phyloP scores from a whole-genome alignment of 139 green algal genomes.

The Chlorella sp. region DNA sequence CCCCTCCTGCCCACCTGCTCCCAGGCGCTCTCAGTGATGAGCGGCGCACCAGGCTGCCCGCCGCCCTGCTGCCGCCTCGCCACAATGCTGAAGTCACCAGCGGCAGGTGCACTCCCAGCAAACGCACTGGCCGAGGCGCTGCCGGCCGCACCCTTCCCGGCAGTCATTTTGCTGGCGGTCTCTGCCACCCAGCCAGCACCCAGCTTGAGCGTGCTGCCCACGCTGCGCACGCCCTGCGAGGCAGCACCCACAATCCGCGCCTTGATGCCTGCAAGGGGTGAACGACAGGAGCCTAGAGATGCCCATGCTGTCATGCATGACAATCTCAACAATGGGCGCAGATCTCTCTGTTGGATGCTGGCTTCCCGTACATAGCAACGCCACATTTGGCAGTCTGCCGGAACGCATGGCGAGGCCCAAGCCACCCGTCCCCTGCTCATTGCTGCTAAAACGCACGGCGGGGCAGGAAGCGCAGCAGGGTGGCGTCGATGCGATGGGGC shows the following conservation, averaged over 20 bases:
- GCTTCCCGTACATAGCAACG: too few relatives aligned
- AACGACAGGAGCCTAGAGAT: too few relatives aligned
- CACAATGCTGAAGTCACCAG: neutral
- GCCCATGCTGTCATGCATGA: too few relatives aligned
- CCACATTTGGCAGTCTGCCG: too few relatives aligned
- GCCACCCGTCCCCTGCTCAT: too few relatives aligned
- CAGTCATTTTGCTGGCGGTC: neutral
- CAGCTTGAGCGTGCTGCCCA: constrained; percentile 9
- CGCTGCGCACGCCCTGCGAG: neutral
- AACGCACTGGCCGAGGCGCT: too few relatives aligned
- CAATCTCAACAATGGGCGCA: too few relatives aligned
- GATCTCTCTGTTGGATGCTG: too few relatives aligned
- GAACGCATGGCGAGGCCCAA: too few relatives aligned
- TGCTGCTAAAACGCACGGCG: too few relatives aligned
- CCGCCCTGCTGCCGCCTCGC: neutral
- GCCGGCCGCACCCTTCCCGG: neutral
- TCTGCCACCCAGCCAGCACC: neutral
- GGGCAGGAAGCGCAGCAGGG: constrained; percentile 31
- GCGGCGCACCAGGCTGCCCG: neutral
- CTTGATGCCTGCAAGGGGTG: constrained; percentile 6
- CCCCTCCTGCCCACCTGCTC: neutral
- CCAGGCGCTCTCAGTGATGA: neutral
- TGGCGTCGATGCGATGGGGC: constrained; percentile 12
- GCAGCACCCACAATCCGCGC: neutral
- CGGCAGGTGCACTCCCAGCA: too few relatives aligned